phyloP scores from a whole-genome alignment of 495 filamentous ascomycete genomes.

The Neurospora sp. region DNA sequence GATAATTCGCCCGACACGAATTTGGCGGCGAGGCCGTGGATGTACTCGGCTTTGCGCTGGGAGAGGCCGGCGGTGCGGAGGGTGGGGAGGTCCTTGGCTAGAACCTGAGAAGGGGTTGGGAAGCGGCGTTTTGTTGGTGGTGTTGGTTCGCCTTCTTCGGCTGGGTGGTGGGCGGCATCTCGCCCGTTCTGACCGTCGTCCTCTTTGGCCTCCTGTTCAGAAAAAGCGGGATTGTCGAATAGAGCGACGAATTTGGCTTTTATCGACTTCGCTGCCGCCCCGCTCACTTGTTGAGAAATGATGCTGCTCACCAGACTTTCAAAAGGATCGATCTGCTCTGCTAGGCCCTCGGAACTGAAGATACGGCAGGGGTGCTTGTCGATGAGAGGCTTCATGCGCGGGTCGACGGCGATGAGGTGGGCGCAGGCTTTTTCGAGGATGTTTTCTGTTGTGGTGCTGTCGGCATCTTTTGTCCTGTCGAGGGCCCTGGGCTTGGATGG shows the following conservation, averaged over 20 bases:
- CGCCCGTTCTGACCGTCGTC: constrained; percentile 8
- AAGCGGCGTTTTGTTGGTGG: constrained; percentile 34
- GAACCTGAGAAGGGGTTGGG: constrained; percentile 67
- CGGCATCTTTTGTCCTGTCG: constrained; percentile 1
- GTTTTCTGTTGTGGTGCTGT: constrained; percentile 55
- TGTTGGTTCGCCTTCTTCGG: constrained; percentile 16
- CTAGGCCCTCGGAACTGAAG: constrained; percentile 73
- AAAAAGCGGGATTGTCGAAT: constrained; percentile 33
- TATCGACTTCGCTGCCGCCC: constrained; percentile 81
- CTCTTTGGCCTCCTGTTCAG: neutral
- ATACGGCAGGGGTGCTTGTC: constrained; percentile 64
- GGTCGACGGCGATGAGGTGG: constrained; percentile 68
- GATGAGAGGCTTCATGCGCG: constrained; percentile 62
- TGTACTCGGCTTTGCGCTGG: constrained; percentile 89
- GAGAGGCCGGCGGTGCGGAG: constrained; percentile 82
- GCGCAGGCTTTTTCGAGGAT: constrained; percentile 69
- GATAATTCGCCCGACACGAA: constrained; percentile 66
- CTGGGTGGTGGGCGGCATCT: constrained; percentile 8
- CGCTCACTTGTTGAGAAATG: constrained; percentile 92
- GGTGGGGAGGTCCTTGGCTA: constrained; percentile 43
- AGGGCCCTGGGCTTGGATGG: constrained; percentile 41
- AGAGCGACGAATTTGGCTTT: constrained; percentile 73
- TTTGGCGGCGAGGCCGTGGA: constrained; percentile 72
- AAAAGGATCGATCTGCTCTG: constrained; percentile 82
- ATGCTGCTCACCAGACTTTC: constrained; percentile 72